Conservation (phyloP, 768 basidiomycete genomes). For the Boletus sp. region DNA sequence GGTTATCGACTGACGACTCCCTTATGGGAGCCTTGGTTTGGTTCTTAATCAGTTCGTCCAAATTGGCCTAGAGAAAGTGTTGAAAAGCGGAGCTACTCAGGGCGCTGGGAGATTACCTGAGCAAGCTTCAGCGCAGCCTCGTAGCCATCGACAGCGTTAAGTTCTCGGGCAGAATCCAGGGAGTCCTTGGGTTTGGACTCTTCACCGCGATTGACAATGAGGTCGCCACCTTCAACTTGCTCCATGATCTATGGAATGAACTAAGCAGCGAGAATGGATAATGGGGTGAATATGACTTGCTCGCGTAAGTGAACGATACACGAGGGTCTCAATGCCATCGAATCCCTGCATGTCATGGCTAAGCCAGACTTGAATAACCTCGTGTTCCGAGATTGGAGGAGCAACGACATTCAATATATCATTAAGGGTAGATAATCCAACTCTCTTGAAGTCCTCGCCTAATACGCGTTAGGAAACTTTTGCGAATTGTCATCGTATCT, state of each 20-base stretch:
- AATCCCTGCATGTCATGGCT: conserved; percentile 97
- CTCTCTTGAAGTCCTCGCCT: conserved; percentile 89
- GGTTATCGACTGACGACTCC: conserved; percentile 42
- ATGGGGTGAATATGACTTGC: conserved; percentile 41
- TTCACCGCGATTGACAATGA: conserved; percentile 80
- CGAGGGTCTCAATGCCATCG: conserved; percentile 91
- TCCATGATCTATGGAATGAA: conserved; percentile 69
- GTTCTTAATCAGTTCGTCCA: conserved; percentile 71
- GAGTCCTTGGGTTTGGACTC: conserved; percentile 67
- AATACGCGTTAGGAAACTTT: conserved; percentile 4
- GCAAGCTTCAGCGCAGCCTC: conserved; percentile 81
- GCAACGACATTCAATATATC: conserved; percentile 96
- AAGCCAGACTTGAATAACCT: conserved; percentile 94
- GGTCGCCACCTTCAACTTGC: conserved; percentile 90
- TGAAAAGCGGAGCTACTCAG: not conserved
- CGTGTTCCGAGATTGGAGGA: conserved; percentile 97
- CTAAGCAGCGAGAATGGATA: conserved; percentile 2
- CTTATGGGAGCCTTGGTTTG: conserved; percentile 39
- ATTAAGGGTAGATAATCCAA: conserved; percentile 82
- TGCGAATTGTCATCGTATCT: conserved; percentile 17
- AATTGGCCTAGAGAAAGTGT: conserved; percentile 54
- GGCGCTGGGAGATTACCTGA: conserved; percentile 47
- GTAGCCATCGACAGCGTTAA: conserved; percentile 82
- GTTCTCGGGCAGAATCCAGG: conserved; percentile 50
- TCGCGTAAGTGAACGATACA: conserved; percentile 80